Evolutionary conservation across 768 basidiomycete species (phyloP).

Genomic region (Boletus subparvulus): DNA sequence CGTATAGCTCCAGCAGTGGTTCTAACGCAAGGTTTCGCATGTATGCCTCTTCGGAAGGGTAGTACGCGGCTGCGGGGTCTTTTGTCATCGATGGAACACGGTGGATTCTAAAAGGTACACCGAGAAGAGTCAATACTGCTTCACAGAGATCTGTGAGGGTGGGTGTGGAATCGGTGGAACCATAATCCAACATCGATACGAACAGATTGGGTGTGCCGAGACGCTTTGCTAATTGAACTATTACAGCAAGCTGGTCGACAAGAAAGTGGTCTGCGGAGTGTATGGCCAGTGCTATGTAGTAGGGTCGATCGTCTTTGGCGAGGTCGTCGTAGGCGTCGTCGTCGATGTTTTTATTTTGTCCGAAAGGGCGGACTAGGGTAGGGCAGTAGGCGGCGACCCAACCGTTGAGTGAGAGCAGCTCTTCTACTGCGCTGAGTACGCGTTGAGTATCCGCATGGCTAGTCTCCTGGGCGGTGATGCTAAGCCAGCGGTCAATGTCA

Average conservation of each 20-base stretch:
- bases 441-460: slow-evolving; percentile 88
- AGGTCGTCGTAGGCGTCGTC: slow-evolving; percentile 85
- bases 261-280: slow-evolving; percentile 99
- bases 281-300: slow-evolving; percentile 92
- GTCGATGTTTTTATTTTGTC: slow-evolving; percentile 76
- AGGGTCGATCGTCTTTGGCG: slow-evolving; percentile 76
- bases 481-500: slow-evolving; percentile 26
- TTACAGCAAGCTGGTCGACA: slow-evolving; percentile 96
- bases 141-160: slow-evolving; percentile 94
- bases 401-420: slow-evolving; percentile 91
- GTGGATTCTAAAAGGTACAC: slow-evolving; percentile 89
- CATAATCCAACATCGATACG: slow-evolving; percentile 97
- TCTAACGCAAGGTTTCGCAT: slow-evolving; percentile 92
- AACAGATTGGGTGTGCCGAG: slow-evolving; percentile 89
- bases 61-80: slow-evolving; percentile 86
- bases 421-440: slow-evolving; percentile 87
- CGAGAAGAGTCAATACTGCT: slow-evolving; percentile 88
- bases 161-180: slow-evolving; percentile 91
- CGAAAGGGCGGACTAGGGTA: slow-evolving; percentile 91
- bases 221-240: slow-evolving; percentile 91
- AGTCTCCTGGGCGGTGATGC: slow-evolving; percentile 81
- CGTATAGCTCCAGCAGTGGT: slow-evolving; percentile 79
- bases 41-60: slow-evolving; percentile 93
- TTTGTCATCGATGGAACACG: slow-evolving; percentile 92
- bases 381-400: slow-evolving; percentile 98